Percentiles rank a stretch among this genome's conserved stretches.
Conservation (phyloP, 179 eudicot genomes). For the Camellia oleifera region DNA sequence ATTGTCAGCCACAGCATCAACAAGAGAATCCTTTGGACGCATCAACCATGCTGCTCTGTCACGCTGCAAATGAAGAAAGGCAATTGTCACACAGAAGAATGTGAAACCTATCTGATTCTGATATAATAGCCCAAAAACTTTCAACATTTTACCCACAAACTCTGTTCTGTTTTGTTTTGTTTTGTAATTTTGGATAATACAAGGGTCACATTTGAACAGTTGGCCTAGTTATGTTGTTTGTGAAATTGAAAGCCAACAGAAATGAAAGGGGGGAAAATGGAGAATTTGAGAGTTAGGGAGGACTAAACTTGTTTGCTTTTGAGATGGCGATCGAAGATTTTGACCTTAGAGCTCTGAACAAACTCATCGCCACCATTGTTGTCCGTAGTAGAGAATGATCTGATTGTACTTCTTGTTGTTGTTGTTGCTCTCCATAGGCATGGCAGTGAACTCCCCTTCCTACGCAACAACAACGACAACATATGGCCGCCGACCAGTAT, state of each 20-base stretch:
- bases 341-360: slow-evolving; percentile 46
- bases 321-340: slow-evolving; percentile 82
- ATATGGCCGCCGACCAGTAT: neutral
- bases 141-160: too few species aligned
- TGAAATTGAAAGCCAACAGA: too few species aligned
- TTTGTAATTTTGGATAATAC: too few species aligned
- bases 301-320: slow-evolving; percentile 73
- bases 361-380: slow-evolving; percentile 28
- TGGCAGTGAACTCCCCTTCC: neutral
- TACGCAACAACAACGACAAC: neutral
- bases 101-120: neutral
- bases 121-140: too few species aligned
- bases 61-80: slow-evolving; percentile 45
- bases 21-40: slow-evolving; percentile 65
- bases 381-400: slow-evolving; percentile 24
- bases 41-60: slow-evolving; percentile 98
- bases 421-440: slow-evolving; percentile 1
- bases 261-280: neutral
- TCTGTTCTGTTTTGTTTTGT: too few species aligned
- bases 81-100: neutral
- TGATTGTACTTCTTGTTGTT: neutral
- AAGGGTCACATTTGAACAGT: too few species aligned
- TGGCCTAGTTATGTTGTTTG: too few species aligned
- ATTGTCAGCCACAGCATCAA: slow-evolving; percentile 87
- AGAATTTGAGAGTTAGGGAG: neutral